phyloP scores from a whole-genome alignment of 148 eudicot genomes.

The Diospyros lotus region DNA sequence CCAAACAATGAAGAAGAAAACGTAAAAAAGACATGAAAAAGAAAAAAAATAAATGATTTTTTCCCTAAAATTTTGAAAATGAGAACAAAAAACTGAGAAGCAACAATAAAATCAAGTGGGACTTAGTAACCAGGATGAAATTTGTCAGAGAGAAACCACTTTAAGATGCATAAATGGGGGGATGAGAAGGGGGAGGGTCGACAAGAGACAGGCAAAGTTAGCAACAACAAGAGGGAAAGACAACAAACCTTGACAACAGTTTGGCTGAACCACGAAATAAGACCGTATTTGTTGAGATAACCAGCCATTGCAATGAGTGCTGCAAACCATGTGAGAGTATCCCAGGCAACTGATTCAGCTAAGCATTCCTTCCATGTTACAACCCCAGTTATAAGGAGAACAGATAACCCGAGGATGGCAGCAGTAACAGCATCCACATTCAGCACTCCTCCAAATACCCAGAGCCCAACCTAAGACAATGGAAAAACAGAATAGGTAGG shows the following conservation, averaged over 20 bases:
- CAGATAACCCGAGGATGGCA: slow-evolving; percentile 84
- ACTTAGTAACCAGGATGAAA: too few relatives aligned
- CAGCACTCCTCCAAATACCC: slow-evolving; percentile 83
- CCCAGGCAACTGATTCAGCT: slow-evolving; percentile 96
- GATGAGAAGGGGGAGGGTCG: too few relatives aligned
- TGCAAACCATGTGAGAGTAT: slow-evolving; percentile 95
- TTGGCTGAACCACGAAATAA: slow-evolving; percentile 95
- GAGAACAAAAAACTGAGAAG: too few relatives aligned
- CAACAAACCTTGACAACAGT: slow-evolving; percentile 76
- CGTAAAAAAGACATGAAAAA: too few relatives aligned
- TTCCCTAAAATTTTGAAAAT: too few relatives aligned
- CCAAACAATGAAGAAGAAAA: too few relatives aligned
- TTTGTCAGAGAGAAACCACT: too few relatives aligned
- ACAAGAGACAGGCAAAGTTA: background rate
- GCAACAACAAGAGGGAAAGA: background rate
- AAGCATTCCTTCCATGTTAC: slow-evolving; percentile 97
- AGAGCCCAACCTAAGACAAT: slow-evolving; percentile 72
- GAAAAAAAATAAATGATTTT: too few relatives aligned
- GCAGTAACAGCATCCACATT: slow-evolving; percentile 95
- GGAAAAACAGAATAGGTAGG: background rate
- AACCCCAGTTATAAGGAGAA: slow-evolving; percentile 84
- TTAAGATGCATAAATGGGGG: too few relatives aligned
- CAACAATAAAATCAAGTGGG: too few relatives aligned
- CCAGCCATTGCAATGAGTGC: slow-evolving; percentile 99
- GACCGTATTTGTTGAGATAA: slow-evolving; percentile 97